These are phyloP conservation scores for Phaeoacremonium minimum DNA, from an alignment of 2,329 filamentous ascomycete genomes.

Conservation along the genomic window DNA sequence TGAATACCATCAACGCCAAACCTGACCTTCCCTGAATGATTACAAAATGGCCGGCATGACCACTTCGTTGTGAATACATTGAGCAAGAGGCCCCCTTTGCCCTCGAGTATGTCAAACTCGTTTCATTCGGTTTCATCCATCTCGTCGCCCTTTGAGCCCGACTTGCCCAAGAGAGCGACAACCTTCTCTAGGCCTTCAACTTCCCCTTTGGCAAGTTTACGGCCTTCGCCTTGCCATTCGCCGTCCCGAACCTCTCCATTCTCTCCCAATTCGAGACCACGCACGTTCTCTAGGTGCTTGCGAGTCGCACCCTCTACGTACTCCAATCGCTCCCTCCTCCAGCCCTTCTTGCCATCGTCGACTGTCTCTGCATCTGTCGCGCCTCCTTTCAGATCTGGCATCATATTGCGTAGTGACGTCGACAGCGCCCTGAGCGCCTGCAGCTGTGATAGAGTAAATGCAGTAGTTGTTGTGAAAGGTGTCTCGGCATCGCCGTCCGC, in stretches of 20 bases:
- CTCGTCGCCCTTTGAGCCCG: constrained; percentile 8
- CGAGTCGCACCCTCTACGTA: constrained; percentile 81
- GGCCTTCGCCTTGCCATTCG: constrained; percentile 56
- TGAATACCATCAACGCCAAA: too few species aligned
- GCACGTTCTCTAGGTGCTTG: constrained; percentile 67
- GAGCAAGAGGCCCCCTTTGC: too few species aligned
- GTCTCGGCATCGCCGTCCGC: constrained; percentile 44
- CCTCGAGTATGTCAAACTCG: too few species aligned
- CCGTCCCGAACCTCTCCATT: constrained; percentile 61
- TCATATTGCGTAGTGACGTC: constrained; percentile 55
- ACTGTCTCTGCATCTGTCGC: constrained; percentile 24
- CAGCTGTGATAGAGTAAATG: constrained; percentile 79
- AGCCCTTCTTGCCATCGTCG: constrained; percentile 41
- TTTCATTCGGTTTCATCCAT: constrained; percentile 22
- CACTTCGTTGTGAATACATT: too few species aligned
- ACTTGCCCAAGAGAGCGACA: constrained; percentile 35
- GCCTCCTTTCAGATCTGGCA: constrained; percentile 51
- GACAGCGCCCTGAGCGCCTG: constrained; percentile 70
- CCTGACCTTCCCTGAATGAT: too few species aligned
- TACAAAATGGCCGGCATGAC: too few species aligned
- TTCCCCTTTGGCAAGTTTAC: constrained; percentile 44
- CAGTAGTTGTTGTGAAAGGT: constrained; percentile 65
- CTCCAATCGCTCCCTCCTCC: constrained; percentile 66
- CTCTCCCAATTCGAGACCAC: constrained; percentile 61
- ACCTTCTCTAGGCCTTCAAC: constrained; percentile 54